phyloP scores from a whole-genome alignment of 2,329 filamentous ascomycete species.

The Neonectria hederae region DNA sequence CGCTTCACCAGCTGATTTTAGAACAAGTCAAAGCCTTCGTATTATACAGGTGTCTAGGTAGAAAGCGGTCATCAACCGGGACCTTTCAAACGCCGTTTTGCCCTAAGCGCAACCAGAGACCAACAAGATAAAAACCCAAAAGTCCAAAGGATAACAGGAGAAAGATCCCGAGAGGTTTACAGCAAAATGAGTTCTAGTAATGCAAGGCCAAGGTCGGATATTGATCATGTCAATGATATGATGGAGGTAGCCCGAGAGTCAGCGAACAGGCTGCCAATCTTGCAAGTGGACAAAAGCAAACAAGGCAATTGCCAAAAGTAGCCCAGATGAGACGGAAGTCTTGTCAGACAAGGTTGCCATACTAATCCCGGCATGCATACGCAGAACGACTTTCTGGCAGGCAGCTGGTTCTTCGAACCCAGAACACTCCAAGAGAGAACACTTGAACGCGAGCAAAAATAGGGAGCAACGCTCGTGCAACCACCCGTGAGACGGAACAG shows the following conservation, averaged over 20 bases:
- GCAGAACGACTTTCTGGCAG: constrained; percentile 21
- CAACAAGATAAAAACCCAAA: neutral
- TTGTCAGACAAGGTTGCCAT: neutral
- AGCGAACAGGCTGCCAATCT: neutral
- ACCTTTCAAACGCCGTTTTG: constrained; percentile 27
- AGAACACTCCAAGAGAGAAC: neutral
- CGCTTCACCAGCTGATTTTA: neutral
- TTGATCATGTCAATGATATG: neutral
- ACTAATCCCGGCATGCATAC: neutral
- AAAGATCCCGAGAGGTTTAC: neutral
- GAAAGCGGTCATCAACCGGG: constrained; percentile 23
- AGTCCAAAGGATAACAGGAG: neutral
- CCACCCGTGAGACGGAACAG: constrained; percentile 7
- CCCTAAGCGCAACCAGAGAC: neutral
- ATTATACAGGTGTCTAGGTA: constrained; percentile 27
- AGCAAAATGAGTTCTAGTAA: no score
- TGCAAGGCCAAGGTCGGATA: neutral
- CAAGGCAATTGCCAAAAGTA: neutral
- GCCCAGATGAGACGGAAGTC: neutral
- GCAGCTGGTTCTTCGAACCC: neutral
- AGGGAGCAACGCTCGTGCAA: neutral
- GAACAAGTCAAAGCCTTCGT: constrained; percentile 21
- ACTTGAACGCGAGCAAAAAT: neutral
- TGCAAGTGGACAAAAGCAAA: neutral
- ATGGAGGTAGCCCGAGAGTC: neutral